Conservation (phyloP, 78 protist genomes). For the slime mould (Dictyostelium discoideum) region DNA sequence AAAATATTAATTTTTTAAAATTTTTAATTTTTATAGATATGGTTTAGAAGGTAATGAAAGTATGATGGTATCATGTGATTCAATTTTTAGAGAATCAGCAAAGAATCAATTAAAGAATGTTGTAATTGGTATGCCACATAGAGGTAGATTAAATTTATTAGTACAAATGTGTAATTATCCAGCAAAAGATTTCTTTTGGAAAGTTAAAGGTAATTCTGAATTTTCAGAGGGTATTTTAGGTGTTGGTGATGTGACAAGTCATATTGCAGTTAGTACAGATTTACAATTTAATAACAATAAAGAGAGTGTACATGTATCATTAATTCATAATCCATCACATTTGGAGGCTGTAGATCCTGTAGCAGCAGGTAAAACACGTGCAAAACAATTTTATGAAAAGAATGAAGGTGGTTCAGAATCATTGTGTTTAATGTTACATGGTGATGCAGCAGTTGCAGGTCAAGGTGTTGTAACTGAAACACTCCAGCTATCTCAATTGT, state of each 20-base stretch:
- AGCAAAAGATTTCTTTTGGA: slow-evolving; percentile 74
- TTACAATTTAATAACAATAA: background rate
- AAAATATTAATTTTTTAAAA: too few species aligned
- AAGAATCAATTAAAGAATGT: slow-evolving; percentile 77
- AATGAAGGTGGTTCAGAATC: background rate
- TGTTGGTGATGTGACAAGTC: slow-evolving; percentile 96
- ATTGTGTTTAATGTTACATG: slow-evolving; percentile 89
- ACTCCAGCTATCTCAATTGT: slow-evolving; percentile 83
- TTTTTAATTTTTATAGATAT: too few species aligned
- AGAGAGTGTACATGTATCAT: slow-evolving; percentile 78
- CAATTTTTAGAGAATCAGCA: slow-evolving; percentile 51
- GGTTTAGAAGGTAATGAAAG: slow-evolving; percentile 91
- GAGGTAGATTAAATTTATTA: slow-evolving; percentile 92
- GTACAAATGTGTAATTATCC: slow-evolving; percentile 69
- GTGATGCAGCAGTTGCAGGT: slow-evolving; percentile 97
- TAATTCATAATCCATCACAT: slow-evolving; percentile 96
- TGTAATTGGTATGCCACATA: slow-evolving; percentile 95
- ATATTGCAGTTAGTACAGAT: slow-evolving; percentile 84
- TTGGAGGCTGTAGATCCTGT: slow-evolving; percentile 96
- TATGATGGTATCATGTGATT: slow-evolving; percentile 80
- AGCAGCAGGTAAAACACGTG: slow-evolving; percentile 92
- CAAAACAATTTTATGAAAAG: slow-evolving; percentile 80
- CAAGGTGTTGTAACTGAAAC: slow-evolving; percentile 96
- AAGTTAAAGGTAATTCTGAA: slow-evolving; percentile 75
- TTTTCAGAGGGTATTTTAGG: slow-evolving; percentile 70